phyloP scores from a whole-genome alignment of 768 basidiomycete genomes.

The Leccinum variicolor region DNA sequence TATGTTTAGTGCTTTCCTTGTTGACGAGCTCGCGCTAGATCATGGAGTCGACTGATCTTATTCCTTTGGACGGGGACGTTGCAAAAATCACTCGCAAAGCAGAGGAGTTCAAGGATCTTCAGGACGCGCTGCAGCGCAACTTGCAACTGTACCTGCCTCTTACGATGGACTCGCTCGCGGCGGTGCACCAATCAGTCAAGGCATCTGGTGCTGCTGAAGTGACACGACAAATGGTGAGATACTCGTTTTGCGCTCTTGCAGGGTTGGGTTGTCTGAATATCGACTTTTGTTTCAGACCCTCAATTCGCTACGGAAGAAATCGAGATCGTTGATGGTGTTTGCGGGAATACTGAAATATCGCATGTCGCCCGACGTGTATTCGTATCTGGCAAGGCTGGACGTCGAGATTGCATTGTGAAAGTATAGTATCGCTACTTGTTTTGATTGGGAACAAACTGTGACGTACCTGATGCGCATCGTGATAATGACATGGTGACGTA shows the following conservation, averaged over 20 bases:
- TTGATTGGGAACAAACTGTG: conserved; percentile 4
- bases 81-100: conserved; percentile 80
- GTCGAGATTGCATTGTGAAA: conserved; percentile 75
- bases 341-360: conserved; percentile 86
- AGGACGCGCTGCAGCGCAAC: conserved; percentile 87
- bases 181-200: conserved; percentile 76
- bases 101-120: conserved; percentile 84
- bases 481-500: conserved; percentile 3
- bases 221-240: conserved; percentile 70
- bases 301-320: conserved; percentile 68
- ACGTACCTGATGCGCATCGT: conserved; percentile 14
- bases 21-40: conserved; percentile 43
- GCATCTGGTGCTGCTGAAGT: conserved; percentile 67
- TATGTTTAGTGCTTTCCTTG: not conserved
- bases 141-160: conserved; percentile 83
- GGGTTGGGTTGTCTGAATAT: conserved; percentile 13
- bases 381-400: conserved; percentile 79
- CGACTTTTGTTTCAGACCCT: conserved; percentile 44
- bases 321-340: conserved; percentile 83
- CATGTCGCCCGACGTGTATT: conserved; percentile 88
- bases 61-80: conserved; percentile 85
- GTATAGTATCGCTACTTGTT: not conserved
- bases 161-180: conserved; percentile 89
- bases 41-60: conserved; percentile 82
- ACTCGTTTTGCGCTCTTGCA: conserved; percentile 6